These are phyloP conservation scores for Xerocomus spinulosus DNA, from an alignment of 768 basidiomycete genomes.

Conservation along the genomic window DNA sequence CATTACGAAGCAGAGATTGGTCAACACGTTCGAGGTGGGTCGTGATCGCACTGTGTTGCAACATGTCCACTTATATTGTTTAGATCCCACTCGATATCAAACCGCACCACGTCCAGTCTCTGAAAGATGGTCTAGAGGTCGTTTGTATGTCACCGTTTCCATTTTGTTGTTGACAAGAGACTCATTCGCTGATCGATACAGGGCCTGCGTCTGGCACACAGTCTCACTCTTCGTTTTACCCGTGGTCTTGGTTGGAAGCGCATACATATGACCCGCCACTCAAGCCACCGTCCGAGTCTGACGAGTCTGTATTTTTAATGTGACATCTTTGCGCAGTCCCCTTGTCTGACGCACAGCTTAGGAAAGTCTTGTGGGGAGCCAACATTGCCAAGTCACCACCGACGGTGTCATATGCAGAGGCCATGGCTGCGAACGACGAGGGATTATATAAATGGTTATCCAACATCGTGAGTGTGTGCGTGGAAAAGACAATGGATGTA, in stretches of 20 bases:
- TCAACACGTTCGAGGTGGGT: constrained; percentile 77
- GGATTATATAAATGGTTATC: constrained; percentile 80
- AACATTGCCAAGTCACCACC: constrained; percentile 74
- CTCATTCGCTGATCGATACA: constrained; percentile 7
- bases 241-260: constrained; percentile 77
- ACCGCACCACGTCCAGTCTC: constrained; percentile 55
- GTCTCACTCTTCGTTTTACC: constrained; percentile 77
- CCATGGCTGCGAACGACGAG: constrained; percentile 57
- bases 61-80: constrained; percentile 1
- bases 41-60: not conserved
- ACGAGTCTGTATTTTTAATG: constrained; percentile 43
- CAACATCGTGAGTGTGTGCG: constrained; percentile 56
- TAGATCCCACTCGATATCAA: constrained; percentile 76
- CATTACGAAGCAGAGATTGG: constrained; percentile 83
- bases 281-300: constrained; percentile 10
- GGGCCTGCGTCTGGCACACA: constrained; percentile 32
- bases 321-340: not conserved
- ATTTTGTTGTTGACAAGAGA: constrained; percentile 21
- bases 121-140: constrained; percentile 62
- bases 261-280: constrained; percentile 78
- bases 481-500: not conserved
- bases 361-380: constrained; percentile 79
- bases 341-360: not conserved
- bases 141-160: constrained; percentile 73
- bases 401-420: constrained; percentile 64